Evolutionary conservation across 306 rosid genomes (phyloP), one percentile per base, ranked within the genome.

Genomic region (Parietaria judaica): DNA sequence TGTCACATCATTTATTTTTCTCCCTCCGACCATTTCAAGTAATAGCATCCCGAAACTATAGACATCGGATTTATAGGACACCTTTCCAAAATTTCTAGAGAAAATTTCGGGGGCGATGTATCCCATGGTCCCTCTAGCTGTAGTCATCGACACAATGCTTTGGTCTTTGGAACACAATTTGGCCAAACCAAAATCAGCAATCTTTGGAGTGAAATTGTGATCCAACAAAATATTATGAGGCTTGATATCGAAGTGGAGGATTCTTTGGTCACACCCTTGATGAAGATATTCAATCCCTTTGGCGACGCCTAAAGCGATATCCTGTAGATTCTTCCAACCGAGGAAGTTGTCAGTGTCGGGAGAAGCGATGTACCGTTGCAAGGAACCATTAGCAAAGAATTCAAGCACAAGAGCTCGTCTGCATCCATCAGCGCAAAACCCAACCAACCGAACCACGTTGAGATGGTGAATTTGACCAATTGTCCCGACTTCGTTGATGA

Each of bases 271-370:
- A 23, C 31, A 23, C 31, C 31, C 31, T 23, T 23, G 64, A 36
- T 60, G 64, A 16, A 60, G 64, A 23, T 41, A 60, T 44, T 60
- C 64, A 44, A 60, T 44, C 34, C 64, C 51, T 60, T 45, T 60
- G 15, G 64, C 64, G 11, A 60, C 13, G 17, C 53, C 58, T 34
- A 64, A 41, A 37, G 53, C 54, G 11, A 64, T 23, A 36, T 64
- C 9, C 11, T 34, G 58, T 12, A 51, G 34, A 51, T 64, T 50
- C 37, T 64, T 14, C 48, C 59, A 51, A 51, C 56, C 56, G 8
- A 51, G 56, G 56, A 51, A 51, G 9, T 6, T 17, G 3, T 6
- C 56, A 14, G 56, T 6, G 56, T 51, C 56, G 2, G 56, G 56
- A 2, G 56, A 51, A 14, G 56, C 2, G 14, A 51, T 51, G 56